phyloP scores from a whole-genome alignment of 176 grass and related monocot genomes.

The Aegilops longissima region DNA sequence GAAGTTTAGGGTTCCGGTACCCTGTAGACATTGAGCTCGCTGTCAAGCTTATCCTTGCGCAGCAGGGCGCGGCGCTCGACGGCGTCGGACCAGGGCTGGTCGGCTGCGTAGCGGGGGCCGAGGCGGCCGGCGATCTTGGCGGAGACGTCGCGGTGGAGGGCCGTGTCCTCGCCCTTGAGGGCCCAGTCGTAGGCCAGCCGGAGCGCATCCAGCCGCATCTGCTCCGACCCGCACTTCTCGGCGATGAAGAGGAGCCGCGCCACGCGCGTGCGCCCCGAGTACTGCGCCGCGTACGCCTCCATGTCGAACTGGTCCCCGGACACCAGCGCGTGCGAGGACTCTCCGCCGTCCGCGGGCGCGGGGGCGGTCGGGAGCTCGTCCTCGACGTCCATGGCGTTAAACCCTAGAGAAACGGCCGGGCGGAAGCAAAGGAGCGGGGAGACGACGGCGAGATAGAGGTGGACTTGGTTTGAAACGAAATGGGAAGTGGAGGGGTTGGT shows the following conservation, averaged over 20 bases:
- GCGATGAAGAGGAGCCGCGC: conserved; percentile 76
- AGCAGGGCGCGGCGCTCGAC: conserved; percentile 54
- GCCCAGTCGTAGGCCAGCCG: conserved; percentile 85
- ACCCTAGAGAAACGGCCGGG: conserved; percentile 25
- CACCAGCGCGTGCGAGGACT: conserved; percentile 37
- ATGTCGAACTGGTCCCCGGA: conserved; percentile 84
- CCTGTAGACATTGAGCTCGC: conserved; percentile 87
- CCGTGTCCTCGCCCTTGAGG: conserved; percentile 67
- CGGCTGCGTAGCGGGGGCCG: conserved; percentile 50
- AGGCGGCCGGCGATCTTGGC: conserved; percentile 55
- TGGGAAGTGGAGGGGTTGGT: background rate
- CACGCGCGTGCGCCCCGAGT: conserved; percentile 75
- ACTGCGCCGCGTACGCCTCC: conserved; percentile 90
- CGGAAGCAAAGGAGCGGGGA: background rate
- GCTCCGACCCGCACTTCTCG: conserved; percentile 57
- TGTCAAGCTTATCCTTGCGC: conserved; percentile 93
- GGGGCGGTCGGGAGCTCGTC: conserved; percentile 38
- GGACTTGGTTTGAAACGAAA: background rate
- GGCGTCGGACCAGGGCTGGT: conserved; percentile 61
- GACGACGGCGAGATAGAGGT: background rate
- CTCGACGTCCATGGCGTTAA: conserved; percentile 79
- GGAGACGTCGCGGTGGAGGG: conserved; percentile 55
- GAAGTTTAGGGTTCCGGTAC: conserved; percentile 27
- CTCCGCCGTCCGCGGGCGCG: conserved; percentile 35
- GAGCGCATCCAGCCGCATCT: conserved; percentile 75